Percentiles rank a stretch among this genome's conserved stretches.
Conservation (phyloP, 2,329 filamentous ascomycete species). For the Paraconiothyrium sp. region DNA sequence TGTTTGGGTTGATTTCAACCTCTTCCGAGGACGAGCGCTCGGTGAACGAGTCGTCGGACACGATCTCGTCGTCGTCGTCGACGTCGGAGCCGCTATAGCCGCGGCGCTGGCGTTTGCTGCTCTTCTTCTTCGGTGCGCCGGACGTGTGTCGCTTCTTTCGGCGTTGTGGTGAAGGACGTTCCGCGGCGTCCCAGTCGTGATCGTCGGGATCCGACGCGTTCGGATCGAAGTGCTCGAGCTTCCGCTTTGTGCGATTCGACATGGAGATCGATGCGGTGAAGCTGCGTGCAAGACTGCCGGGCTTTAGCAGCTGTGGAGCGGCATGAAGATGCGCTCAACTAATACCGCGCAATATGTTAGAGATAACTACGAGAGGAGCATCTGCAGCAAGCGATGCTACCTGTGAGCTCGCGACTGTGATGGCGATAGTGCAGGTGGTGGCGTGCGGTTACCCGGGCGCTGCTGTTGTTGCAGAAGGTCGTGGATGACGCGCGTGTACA, state of each 20-base stretch:
- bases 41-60: slow-evolving; percentile 56
- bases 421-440: slow-evolving; percentile 28
- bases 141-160: slow-evolving; percentile 41
- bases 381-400: slow-evolving; percentile 31
- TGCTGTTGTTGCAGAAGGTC: slow-evolving; percentile 25
- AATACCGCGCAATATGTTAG: slow-evolving; percentile 33
- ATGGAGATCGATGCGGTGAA: slow-evolving; percentile 40
- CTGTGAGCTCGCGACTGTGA: slow-evolving; percentile 34
- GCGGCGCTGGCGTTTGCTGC: slow-evolving; percentile 46
- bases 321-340: slow-evolving; percentile 28
- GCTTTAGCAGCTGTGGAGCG: slow-evolving; percentile 29
- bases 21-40: slow-evolving; percentile 55
- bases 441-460: slow-evolving; percentile 29
- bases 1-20: slow-evolving; percentile 63
- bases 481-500: slow-evolving; percentile 26
- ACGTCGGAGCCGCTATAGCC: slow-evolving; percentile 47
- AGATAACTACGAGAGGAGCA: slow-evolving; percentile 30
- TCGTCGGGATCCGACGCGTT: slow-evolving; percentile 52
- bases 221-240: slow-evolving; percentile 48
- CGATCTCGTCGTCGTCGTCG: slow-evolving; percentile 58
- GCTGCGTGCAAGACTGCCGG: slow-evolving; percentile 30
- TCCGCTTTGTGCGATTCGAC: slow-evolving; percentile 52
- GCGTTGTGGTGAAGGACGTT: slow-evolving; percentile 40
- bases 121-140: slow-evolving; percentile 37
- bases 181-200: slow-evolving; percentile 47